These are phyloP conservation scores for Linnemannia hyalina DNA, from an alignment of 192 early-diverging fungal genomes.

Conservation along the genomic window DNA sequence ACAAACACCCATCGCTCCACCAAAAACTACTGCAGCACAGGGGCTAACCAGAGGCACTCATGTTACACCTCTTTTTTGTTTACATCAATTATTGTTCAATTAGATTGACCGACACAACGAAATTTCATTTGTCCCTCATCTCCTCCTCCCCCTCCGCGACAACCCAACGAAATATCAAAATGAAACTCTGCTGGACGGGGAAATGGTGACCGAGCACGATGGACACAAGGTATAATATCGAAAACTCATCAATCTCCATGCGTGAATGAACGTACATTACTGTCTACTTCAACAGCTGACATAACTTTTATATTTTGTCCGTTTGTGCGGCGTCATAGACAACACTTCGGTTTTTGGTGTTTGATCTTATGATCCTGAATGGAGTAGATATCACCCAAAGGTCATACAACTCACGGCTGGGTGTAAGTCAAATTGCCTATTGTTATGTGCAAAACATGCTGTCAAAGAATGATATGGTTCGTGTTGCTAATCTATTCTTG, in stretches of 20 bases:
- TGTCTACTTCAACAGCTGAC: background rate
- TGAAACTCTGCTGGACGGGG: conserved; percentile 84
- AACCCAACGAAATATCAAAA: conserved; percentile 64
- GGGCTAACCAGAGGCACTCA: background rate
- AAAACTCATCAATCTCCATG: background rate
- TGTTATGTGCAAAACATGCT: background rate
- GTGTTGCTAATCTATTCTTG: background rate
- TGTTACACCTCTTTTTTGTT: background rate
- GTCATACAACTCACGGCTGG: conserved; percentile 74
- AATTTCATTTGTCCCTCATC: conserved; percentile 72
- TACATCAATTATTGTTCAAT: background rate
- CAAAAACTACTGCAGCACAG: background rate
- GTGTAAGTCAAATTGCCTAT: conserved; percentile 59
- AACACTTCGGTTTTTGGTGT: conserved; percentile 66
- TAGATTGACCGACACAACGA: conserved; percentile 80
- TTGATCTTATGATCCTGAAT: conserved; percentile 76
- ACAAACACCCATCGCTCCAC: background rate
- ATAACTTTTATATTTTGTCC: background rate
- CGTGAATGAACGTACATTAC: background rate
- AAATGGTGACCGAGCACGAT: conserved; percentile 76
- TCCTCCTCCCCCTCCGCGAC: conserved; percentile 66
- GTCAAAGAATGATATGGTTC: too few relatives aligned
- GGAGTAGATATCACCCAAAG: conserved; percentile 68
- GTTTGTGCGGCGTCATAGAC: conserved; percentile 27
- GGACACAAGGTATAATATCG: conserved; percentile 58